Evolutionary conservation across 2,329 filamentous ascomycete genomes (phyloP), one percentile per base, ranked within the genome.

Genomic region (Bipolaris bicolor): DNA sequence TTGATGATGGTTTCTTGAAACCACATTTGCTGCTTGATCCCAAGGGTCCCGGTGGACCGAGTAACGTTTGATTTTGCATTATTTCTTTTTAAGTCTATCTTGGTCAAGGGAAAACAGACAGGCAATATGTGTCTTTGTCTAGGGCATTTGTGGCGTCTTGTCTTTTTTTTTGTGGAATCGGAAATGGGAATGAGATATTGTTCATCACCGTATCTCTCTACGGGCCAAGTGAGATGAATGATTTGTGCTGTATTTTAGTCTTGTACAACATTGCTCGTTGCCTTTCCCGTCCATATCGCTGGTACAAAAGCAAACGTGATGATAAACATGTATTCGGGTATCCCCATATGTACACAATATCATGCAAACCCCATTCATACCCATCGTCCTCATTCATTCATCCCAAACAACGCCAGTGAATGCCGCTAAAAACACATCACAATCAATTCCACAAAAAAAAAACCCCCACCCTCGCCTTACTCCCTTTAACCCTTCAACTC

Each of bases 1-100:
- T 99, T 58, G 95, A 99, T 75, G 95, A 99, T 77, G 92, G 93
- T 59, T 97, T 92, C 75, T 93, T 98, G 77, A 98, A 98, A 81
- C 94, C 94, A 16, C 91, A 89, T 72, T 79, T 98, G 53, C 77
- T 98, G 63, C 83, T 98, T 18, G 93, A 97, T 77, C 90, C 77
- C 18, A 75, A 75, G 37, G 74, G 73, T 1, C 69, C 73, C 2
- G 74, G 74, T 9, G 43, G 43, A 15, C 70, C 72, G 18, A 67
- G 62, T 54, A 76, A 76, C 64, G 74, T 75, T 16, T 76, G 62
- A 69, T 40, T 61, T 16, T 37, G 34, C 26, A 13, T 18, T 13
- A 13, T 45, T 33, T 33, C 7, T 33, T 31, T 31, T 13, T 1
- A 10, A 4, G 26, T 29, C 9, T 29, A 10, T 29, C 37, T 20